Evolutionary conservation across 805 yeast genomes (phyloP), one percentile per base, ranked within the genome.

Genomic region (Hanseniaspora lindneri): DNA sequence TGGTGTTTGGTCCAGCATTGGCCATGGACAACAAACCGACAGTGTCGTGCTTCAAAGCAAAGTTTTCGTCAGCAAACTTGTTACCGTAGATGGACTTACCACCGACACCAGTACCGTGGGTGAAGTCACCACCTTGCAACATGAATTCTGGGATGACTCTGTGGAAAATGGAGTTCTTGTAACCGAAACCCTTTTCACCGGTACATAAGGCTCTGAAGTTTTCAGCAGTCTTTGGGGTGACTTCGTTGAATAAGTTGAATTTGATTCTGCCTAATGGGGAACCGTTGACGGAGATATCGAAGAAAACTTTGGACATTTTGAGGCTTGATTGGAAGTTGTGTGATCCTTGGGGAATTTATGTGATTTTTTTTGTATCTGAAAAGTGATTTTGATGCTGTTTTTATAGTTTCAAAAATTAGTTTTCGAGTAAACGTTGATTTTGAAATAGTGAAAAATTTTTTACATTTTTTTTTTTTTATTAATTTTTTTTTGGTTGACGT

Each of bases 61-160:
- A 83, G 74, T 83, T 80, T 69, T 69, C 72, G 47, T 68, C 72
- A 33, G 73, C 69, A 57, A 77, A 76, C 55, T 75, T 77, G 56
- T 69, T 70, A 58, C 89, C 92, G 66, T 82, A 82, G 67, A 82
- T 82, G 41, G 87, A 80, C 67, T 79, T 79, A 66, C 97, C 97
- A 66, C 97, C 97, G 59, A 83, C 79, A 58, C 97, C 96, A 66
- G 83, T 80, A 67, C 84, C 81, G 69, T 72, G 68, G 64, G 86
- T 82, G 70, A 83, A 80, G 69, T 83, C 92, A 73, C 89, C 89
- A 66, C 88, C 96, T 75, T 88, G 97, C 65, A 89, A 74, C 97
- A 88, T 88, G 75, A 88, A 88, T 67, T 83, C 79, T 56, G 95
- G 95, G 60, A 86, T 85, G 56, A 86, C 85, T 73, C 95, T 80